A percentile compares a stretch with the other conserved stretches of the same genome.
These are phyloP conservation scores for Nicotiana sylvestris DNA, from an alignment of 257 asterid species.

Conservation along the genomic window DNA sequence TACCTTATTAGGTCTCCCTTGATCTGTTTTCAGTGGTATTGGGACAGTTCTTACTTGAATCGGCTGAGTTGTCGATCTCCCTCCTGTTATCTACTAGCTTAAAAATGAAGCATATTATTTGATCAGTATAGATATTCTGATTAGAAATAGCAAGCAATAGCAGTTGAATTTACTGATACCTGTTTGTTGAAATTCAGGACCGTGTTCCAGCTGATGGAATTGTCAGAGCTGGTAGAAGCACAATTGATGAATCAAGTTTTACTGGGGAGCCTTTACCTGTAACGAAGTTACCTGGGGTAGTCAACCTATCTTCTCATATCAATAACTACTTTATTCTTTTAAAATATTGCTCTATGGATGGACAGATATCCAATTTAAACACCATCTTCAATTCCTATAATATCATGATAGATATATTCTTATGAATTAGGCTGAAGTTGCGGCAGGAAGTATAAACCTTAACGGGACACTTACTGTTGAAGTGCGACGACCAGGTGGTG, in stretches of 20 bases:
- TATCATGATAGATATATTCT: conserved; percentile 16
- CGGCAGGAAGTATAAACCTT: conserved; percentile 95
- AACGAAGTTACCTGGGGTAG: conserved; percentile 98
- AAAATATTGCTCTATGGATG: conserved; percentile 2
- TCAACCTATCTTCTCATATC: conserved; percentile 17
- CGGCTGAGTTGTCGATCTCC: conserved; percentile 13
- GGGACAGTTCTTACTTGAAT: conserved; percentile 2
- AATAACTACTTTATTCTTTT: not conserved
- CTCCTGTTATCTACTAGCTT: not conserved
- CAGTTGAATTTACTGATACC: conserved; percentile 7
- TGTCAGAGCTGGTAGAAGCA: conserved; percentile 87
- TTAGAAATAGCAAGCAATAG: not conserved
- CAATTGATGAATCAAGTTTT: conserved; percentile 95
- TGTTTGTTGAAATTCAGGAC: conserved; percentile 52
- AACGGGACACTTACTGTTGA: conserved; percentile 87
- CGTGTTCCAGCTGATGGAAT: conserved; percentile 99
- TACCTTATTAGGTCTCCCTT: not conserved
- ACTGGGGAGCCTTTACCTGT: conserved; percentile 98
- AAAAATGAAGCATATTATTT: not conserved
- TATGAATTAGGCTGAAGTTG: conserved; percentile 71
- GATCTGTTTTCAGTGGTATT: not conserved
- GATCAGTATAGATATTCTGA: conserved; percentile 1
- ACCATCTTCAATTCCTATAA: conserved; percentile 19
- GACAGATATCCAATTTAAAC: conserved; percentile 12
- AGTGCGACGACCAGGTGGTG: conserved; percentile 98